Evolutionary conservation across 768 basidiomycete species (phyloP).

Genomic region (Hydnomerulius pinastri): DNA sequence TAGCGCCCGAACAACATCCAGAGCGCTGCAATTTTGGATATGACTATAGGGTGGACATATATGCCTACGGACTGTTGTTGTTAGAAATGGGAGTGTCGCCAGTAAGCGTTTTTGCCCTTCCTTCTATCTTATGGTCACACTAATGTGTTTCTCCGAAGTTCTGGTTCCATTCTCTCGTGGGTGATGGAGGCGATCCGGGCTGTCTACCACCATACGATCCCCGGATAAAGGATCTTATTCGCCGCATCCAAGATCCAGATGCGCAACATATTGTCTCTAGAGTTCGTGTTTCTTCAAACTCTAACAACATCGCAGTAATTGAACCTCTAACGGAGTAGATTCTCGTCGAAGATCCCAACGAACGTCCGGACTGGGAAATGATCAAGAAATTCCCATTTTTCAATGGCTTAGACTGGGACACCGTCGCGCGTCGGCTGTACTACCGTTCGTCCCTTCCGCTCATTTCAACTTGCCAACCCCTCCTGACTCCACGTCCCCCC

Average conservation of each 20-base stretch:
- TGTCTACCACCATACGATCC: no score
- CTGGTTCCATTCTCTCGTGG: not conserved
- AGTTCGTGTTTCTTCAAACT: no score
- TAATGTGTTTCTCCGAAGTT: not conserved
- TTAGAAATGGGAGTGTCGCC: conserved; percentile 1
- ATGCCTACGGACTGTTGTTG: conserved; percentile 2
- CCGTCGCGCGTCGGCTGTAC: not conserved
- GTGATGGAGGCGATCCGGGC: no score
- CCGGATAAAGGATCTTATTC: no score
- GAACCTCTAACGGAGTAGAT: not conserved
- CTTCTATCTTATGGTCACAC: not conserved
- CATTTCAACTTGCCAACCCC: not conserved
- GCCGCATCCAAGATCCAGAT: no score
- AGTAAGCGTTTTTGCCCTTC: not conserved
- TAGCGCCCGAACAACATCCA: not conserved
- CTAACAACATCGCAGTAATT: not conserved
- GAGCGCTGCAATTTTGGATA: conserved; percentile 18
- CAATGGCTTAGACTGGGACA: not conserved
- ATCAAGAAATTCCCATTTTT: not conserved
- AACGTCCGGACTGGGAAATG: not conserved
- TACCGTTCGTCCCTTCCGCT: not conserved
- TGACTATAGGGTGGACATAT: conserved; percentile 2
- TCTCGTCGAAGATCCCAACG: not conserved
- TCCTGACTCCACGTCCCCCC: not conserved
- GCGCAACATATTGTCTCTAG: no score